Base-by-base conservation (phyloP, 441 rosid species). In the Jatropha podagrica region DNA sequence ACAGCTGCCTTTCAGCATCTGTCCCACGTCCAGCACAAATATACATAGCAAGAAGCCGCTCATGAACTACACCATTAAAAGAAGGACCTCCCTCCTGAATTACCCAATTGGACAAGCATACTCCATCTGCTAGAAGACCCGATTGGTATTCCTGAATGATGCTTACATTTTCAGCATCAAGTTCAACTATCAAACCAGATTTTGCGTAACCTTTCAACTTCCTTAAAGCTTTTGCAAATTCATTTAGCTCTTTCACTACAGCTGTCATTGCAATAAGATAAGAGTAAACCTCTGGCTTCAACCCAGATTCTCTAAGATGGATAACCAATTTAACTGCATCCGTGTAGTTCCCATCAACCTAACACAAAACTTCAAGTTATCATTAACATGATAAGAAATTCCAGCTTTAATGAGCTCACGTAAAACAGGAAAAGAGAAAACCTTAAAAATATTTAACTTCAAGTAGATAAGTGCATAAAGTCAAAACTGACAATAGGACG, bases 241-340 rank as follows among this genome's bases (percentile, higher is more conserved):
- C 93, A 77, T 86, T 92, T 32, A 95, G 85, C 87, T 95, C 98
- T 86, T 95, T 92, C 66, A 94, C 98, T 17, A 94, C 86, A n/a
- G 97, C 97, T 75, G 97, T 89, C 97, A 94, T 90, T 54, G 95
- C 95, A 74, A 92, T 88, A 10, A 91, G 86, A 82, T 92, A 91
- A 83, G 97, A 85, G 77, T 92, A 92, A 14, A 85, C 87, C 85
- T 91, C 97, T 55, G 97, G 97, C 79, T 85, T 91, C 73, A 95
- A 78, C 77, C 91, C 96, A 49, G 97, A 89, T 63, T 84, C 89
- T 74, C 87, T 84, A 17, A 92, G 83, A 58, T 87, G 75, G 37
- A 86, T 78, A 69, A 95, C 95, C 76, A 91, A 84, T 79, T 86
- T 89, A 79, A 86, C 83, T 5, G 93, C 97, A 52, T 84, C 89